A percentile compares a stretch with the other conserved stretches of the same genome.
Conservation (phyloP, 768 basidiomycete genomes). For the Amanita exitialis region DNA sequence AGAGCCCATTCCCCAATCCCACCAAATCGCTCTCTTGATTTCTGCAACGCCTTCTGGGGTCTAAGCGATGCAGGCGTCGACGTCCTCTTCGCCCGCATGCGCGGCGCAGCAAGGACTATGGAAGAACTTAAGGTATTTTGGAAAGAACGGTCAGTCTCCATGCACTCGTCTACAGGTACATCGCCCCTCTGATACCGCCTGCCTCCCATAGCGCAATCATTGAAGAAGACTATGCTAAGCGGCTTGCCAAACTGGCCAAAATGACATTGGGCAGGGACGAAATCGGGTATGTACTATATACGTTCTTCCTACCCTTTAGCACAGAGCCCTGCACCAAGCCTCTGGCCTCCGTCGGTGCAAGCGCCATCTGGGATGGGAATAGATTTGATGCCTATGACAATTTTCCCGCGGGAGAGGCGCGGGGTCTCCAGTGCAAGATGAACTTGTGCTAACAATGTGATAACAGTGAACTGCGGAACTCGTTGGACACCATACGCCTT, state of each 20-base stretch:
- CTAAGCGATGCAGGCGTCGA: slow-evolving; percentile 79
- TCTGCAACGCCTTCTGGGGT: slow-evolving; percentile 98
- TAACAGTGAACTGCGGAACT: slow-evolving; percentile 67
- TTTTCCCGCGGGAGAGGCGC: neutral
- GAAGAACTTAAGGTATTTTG: slow-evolving; percentile 85
- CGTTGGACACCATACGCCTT: slow-evolving; percentile 65
- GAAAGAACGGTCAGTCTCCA: slow-evolving; percentile 75
- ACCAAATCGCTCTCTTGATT: slow-evolving; percentile 58
- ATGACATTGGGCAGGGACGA: slow-evolving; percentile 75
- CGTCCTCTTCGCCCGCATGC: slow-evolving; percentile 83
- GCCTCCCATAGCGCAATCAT: slow-evolving; percentile 55
- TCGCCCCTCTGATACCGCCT: slow-evolving; percentile 5
- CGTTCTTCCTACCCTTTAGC: neutral
- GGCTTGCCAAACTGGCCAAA: slow-evolving; percentile 72
- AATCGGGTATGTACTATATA: slow-evolving; percentile 64
- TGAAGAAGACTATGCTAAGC: slow-evolving; percentile 93
- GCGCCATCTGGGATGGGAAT: neutral
- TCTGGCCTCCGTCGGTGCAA: neutral
- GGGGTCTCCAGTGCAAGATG: neutral
- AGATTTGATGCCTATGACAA: neutral
- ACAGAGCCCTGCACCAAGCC: neutral
- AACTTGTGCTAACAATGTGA: neutral
- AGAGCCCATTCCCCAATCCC: slow-evolving; percentile 40
- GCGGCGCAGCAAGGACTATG: slow-evolving; percentile 75
- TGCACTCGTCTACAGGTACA: neutral